Percentiles rank a stretch among this genome's conserved stretches.
phyloP scores from a whole-genome alignment of 768 basidiomycete species.

The Mycena indigotica region DNA sequence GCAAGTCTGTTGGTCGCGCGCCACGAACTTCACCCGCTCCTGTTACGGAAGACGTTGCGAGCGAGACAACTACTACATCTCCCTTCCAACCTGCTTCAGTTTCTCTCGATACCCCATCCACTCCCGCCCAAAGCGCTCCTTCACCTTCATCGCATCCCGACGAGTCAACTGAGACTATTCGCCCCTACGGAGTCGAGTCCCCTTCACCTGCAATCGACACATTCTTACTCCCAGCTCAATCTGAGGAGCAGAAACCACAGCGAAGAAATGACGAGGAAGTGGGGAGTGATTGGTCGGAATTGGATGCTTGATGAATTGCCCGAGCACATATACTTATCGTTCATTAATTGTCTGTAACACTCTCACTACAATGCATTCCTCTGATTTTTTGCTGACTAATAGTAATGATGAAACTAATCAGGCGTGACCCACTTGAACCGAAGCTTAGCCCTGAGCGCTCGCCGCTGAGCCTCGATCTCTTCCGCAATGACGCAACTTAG shows the following conservation, averaged over 20 bases:
- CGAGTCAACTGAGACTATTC: conserved; percentile 26
- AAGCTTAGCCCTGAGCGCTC: no score
- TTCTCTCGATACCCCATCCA: neutral
- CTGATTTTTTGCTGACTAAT: neutral
- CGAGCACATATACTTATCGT: neutral
- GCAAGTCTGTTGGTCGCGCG: conserved; percentile 28
- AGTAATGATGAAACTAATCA: neutral
- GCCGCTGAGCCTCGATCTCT: no score
- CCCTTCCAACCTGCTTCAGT: neutral
- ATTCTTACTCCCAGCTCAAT: conserved; percentile 29
- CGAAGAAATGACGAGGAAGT: conserved; percentile 26
- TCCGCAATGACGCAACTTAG: no score
- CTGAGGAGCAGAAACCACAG: neutral
- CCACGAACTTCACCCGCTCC: neutral
- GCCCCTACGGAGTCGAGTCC: conserved; percentile 14
- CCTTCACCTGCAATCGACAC: conserved; percentile 22
- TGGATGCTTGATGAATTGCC: conserved; percentile 44
- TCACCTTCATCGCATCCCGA: conserved; percentile 6
- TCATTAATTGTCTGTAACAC: no score
- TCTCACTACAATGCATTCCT: neutral
- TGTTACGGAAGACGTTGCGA: neutral
- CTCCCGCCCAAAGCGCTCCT: neutral
- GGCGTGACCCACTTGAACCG: no score
- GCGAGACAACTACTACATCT: no score
- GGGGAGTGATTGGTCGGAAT: conserved; percentile 46